phyloP scores from a whole-genome alignment of 2,329 filamentous ascomycete genomes.

The Epicoccum nigrum region DNA sequence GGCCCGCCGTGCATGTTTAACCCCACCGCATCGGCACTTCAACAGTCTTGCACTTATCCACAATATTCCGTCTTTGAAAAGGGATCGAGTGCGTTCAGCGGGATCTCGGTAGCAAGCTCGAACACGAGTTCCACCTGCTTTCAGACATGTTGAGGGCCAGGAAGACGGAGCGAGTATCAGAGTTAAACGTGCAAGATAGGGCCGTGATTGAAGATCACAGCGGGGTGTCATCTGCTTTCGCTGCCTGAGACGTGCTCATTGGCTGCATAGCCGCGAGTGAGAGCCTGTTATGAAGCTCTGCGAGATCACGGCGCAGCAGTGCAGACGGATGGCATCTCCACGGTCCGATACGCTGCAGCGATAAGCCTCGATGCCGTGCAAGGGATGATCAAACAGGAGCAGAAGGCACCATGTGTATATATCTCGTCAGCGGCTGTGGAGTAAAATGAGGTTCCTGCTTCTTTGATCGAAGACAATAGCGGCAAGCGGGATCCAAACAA shows the following conservation, averaged over 20 bases:
- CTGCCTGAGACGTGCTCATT: background rate
- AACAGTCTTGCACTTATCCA: background rate
- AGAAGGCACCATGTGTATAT: no score
- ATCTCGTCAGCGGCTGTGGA: slow-evolving; percentile 5
- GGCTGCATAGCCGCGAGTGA: background rate
- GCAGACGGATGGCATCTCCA: background rate
- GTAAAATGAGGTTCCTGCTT: slow-evolving; percentile 1
- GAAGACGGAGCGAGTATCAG: background rate
- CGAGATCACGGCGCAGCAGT: background rate
- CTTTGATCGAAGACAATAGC: background rate
- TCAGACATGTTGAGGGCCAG: background rate
- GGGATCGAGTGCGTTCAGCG: background rate
- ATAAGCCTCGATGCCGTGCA: slow-evolving; percentile 8
- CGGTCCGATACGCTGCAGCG: slow-evolving; percentile 10
- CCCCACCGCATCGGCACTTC: slow-evolving; percentile 7
- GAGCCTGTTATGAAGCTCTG: slow-evolving; percentile 4
- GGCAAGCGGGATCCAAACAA: background rate
- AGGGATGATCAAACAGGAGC: slow-evolving; percentile 27
- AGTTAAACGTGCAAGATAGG: background rate
- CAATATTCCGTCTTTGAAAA: background rate
- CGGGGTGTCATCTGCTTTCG: slow-evolving; percentile 2
- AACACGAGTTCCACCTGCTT: background rate
- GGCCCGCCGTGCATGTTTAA: slow-evolving; percentile 8
- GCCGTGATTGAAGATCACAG: slow-evolving; percentile 9
- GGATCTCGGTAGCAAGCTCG: background rate